Evolutionary conservation across 306 rosid species (phyloP), one percentile per base, ranked within the genome.

Genomic region (Vigna nakashimae): DNA sequence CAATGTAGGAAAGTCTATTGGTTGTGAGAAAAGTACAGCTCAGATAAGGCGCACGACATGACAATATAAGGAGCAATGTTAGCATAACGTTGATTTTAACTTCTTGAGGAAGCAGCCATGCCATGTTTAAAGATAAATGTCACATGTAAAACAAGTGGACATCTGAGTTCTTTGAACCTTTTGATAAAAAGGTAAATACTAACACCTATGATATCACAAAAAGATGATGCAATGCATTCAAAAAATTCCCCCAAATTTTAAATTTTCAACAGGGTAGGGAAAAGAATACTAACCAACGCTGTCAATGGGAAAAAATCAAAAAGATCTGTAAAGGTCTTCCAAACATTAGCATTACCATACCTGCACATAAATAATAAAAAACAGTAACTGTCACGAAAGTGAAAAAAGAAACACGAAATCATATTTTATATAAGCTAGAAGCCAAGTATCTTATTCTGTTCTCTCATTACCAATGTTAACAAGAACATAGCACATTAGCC

Each of bases 301-400:
- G 99, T 96, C 90, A 96, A 77, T 6, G 99, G 99, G 74, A 96
- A 92, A 87, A 84, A 96, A 87, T 96, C 99, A 73, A 96, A 96
- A 82, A 96, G 98, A 85, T 96, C 99, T 3, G 99, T 96, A 79
- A 96, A 96, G 79, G 77, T 93, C 93, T 96, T 96, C 99, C 99
- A 96, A 48, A 96, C 98, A 81, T 75, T 96, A 68, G 98, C 99
- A 83, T 83, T 96, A 64, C 99, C 98, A 87, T 96, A 96, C 90
- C 99, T 96, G 94, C 75, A 80, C 68, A 68, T 74, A 62, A 42
- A 81, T 43, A 16, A 80, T 38, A 63, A 74, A 40, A 50, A 72
- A 18, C 1, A 18, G 55, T 28, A 43, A 68, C 30, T 65, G 68
- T 73, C 75, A 82, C 30, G 73, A 48, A 76, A 38, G 71, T 59